Conservation (phyloP, 257 asterid genomes). For the Solanum chmielewskii region DNA sequence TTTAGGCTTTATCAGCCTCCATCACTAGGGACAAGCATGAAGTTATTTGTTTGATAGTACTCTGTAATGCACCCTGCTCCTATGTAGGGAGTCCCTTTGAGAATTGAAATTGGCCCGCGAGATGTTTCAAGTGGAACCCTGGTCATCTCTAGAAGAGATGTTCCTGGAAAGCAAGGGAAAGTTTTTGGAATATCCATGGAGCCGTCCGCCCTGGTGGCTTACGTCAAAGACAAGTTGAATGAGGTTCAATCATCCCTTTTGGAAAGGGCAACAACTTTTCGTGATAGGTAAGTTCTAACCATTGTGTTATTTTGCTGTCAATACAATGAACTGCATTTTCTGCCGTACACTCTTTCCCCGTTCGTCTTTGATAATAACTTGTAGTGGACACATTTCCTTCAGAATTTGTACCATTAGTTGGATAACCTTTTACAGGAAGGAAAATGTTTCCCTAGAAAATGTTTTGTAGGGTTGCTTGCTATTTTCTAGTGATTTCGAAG, state of each 20-base stretch:
- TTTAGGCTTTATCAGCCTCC: background rate
- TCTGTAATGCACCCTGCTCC: conserved; percentile 6
- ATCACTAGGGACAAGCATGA: background rate
- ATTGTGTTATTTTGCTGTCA: background rate
- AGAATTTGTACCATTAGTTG: background rate
- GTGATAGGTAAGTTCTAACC: conserved; percentile 51
- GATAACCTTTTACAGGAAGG: background rate
- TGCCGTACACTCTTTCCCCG: background rate
- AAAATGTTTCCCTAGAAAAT: background rate
- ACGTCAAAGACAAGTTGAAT: conserved; percentile 47
- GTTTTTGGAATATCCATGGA: conserved; percentile 91
- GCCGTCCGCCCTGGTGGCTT: conserved; percentile 56
- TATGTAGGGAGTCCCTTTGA: conserved; percentile 84
- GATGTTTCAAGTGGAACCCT: conserved; percentile 73
- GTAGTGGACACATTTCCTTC: background rate
- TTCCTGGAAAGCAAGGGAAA: conserved; percentile 96
- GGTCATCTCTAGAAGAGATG: conserved; percentile 84
- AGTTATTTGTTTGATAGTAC: background rate
- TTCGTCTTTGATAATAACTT: background rate
- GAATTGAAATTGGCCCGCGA: conserved; percentile 96
- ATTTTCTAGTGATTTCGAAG: background rate
- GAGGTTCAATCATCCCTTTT: conserved; percentile 81
- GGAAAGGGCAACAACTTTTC: conserved; percentile 58
- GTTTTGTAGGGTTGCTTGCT: background rate
- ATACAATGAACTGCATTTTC: background rate